These are phyloP conservation scores for Arthrobotrys musiformis DNA, from an alignment of 2,329 filamentous ascomycete genomes.

Conservation along the genomic window DNA sequence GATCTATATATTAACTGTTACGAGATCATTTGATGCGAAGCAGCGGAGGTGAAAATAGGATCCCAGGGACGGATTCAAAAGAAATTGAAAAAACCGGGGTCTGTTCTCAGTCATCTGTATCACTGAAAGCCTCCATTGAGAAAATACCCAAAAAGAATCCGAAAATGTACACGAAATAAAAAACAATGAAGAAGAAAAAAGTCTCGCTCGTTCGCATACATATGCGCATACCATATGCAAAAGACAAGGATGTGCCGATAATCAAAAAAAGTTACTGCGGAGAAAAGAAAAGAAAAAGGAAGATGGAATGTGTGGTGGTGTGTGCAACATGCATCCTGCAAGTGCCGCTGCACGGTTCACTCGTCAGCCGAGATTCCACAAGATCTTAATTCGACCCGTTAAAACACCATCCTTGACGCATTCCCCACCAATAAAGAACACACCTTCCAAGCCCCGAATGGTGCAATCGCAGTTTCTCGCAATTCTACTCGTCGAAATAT, in stretches of 20 bases:
- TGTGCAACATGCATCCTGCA: slow-evolving; percentile 28
- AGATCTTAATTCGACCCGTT: slow-evolving; percentile 13
- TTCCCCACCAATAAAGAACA: background rate
- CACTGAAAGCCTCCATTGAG: no score
- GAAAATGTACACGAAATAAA: background rate
- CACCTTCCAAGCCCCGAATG: slow-evolving; percentile 43
- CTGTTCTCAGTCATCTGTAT: no score
- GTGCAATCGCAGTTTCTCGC: slow-evolving; percentile 24
- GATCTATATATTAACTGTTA: background rate
- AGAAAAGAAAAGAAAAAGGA: background rate
- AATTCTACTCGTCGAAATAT: slow-evolving; percentile 8
- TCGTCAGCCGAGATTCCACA: slow-evolving; percentile 22
- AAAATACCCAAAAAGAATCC: background rate
- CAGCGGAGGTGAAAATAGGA: background rate
- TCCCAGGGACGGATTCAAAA: background rate
- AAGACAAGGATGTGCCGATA: slow-evolving; percentile 1
- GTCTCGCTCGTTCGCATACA: slow-evolving; percentile 3
- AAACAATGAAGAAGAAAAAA: background rate
- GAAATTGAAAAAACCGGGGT: background rate
- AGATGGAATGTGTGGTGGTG: background rate
- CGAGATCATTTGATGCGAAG: background rate
- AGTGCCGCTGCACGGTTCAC: background rate
- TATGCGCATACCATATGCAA: background rate
- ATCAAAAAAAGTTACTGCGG: background rate
- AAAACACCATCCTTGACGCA: no score